Evolutionary conservation across 2,329 filamentous ascomycete genomes (phyloP), one percentile per base, ranked within the genome.

Genomic region (Xylaria sp.): DNA sequence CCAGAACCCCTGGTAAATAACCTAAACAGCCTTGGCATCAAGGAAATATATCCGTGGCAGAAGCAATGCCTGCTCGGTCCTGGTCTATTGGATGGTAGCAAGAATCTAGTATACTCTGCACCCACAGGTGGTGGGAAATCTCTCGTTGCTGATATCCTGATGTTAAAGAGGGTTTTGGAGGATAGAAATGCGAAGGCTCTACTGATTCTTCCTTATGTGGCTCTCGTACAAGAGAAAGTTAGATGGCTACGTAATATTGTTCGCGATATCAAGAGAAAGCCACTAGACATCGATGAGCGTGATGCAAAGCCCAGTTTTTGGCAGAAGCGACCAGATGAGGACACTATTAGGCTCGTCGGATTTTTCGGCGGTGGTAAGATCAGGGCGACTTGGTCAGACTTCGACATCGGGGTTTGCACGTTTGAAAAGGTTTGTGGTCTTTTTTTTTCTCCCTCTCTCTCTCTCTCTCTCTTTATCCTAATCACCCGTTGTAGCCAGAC

Each of bases 71-170:
- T 94, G 8, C 82, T 91, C 62, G 88, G 89, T 0, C 88, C 87
- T 3, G 90, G 91, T 0, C 83, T 93, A 21, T 82, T 94, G 13
- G 78, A 82, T 5, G 91, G 91, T 18, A 83, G 87, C 60, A 88
- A 85, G 70, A 93, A 93, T 73, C 82, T 94, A 10, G 90, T 94
- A n/a, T 94, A 94, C 76, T 92, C 90, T 51, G 92, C 92, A 8
- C 92, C 92, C 0, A 94, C 92, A 0, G 92, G 92, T 4, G 92
- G 92, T 48, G 92, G 92, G 18, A 93, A 94, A 79, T 93, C 91
- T 8, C 84, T 94, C 13, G 91, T 93, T 55, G 91, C 91, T 65
- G 87, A 89, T 75, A 87, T 94, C 32, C 81, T 94, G 60, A 91
- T 94, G 87, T 81, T 94, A 62, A 93, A 91, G 76, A 86, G 87